Evolutionary conservation across 345 rosid genomes (phyloP).

Genomic region (Heritiera littoralis): DNA sequence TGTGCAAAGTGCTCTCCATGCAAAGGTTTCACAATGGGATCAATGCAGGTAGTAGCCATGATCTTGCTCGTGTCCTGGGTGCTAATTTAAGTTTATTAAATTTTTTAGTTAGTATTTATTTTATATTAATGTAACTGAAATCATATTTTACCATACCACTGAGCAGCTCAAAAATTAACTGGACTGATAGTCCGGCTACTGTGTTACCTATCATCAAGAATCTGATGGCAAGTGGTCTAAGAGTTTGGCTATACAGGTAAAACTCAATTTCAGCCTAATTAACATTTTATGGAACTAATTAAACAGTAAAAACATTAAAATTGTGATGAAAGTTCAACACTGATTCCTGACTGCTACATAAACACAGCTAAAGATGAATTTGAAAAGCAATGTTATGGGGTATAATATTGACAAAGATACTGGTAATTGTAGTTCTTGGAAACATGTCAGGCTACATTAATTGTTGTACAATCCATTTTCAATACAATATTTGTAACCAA

Average conservation of each 20-base stretch:
- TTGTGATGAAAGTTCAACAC: not conserved
- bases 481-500: not conserved
- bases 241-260: constrained; percentile 50
- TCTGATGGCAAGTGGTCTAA: constrained; percentile 34
- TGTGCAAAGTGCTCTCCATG: constrained; percentile 14
- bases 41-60: constrained; percentile 2
- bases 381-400: too few species aligned
- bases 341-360: not conserved
- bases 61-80: not conserved
- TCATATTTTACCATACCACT: not conserved
- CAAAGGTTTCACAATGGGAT: not conserved
- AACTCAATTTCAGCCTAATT: too few species aligned
- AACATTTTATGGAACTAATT: not conserved
- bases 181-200: not conserved
- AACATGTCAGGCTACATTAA: not conserved
- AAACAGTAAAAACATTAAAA: not conserved
- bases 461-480: not conserved
- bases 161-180: not conserved
- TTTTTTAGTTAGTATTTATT: not conserved
- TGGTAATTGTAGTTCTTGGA: not conserved
- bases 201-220: constrained; percentile 43
- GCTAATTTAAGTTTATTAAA: not conserved
- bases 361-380: not conserved
- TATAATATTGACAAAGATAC: too few species aligned
- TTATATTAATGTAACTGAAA: not conserved